Conservation (phyloP, 1,139 yeast genomes). For the Geotrichum bryndzae region DNA sequence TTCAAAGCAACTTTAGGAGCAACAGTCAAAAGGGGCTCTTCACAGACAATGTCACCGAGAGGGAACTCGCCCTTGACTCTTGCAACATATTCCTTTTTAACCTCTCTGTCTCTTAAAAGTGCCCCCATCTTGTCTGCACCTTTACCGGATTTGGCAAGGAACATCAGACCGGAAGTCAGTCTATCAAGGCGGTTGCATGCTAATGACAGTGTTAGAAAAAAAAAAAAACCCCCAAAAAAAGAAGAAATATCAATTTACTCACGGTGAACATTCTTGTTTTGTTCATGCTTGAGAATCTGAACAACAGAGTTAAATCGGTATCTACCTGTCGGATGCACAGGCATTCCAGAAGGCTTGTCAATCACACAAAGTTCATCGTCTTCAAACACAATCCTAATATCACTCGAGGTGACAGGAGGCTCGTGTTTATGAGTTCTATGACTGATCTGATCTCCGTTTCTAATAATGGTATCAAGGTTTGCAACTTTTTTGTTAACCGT, state of each 20-base stretch:
- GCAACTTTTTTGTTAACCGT: constrained; percentile 64
- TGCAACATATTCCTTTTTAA: constrained; percentile 78
- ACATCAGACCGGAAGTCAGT: constrained; percentile 91
- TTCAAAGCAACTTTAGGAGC: constrained; percentile 79
- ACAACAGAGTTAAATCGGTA: constrained; percentile 82
- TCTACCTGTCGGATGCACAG: constrained; percentile 95
- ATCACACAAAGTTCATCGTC: constrained; percentile 77
- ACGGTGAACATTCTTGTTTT: constrained; percentile 60
- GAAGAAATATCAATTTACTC: constrained; percentile 17
- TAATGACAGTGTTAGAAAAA: constrained; percentile 13
- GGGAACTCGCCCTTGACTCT: constrained; percentile 86
- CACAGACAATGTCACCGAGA: constrained; percentile 46
- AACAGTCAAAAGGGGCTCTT: constrained; percentile 62
- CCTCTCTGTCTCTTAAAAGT: constrained; percentile 70
- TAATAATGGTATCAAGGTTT: constrained; percentile 54
- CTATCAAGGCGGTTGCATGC: constrained; percentile 87
- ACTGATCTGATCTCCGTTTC: constrained; percentile 78
- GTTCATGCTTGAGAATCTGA: constrained; percentile 67
- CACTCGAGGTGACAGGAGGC: constrained; percentile 73
- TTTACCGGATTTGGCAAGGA: constrained; percentile 73
- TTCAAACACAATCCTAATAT: constrained; percentile 68
- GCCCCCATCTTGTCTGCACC: constrained; percentile 75
- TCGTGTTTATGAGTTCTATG: constrained; percentile 88
- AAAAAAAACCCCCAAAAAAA: not conserved
- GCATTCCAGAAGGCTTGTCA: constrained; percentile 92